Base-by-base conservation (phyloP, 345 rosid species). In the Aquilaria sinensis region DNA sequence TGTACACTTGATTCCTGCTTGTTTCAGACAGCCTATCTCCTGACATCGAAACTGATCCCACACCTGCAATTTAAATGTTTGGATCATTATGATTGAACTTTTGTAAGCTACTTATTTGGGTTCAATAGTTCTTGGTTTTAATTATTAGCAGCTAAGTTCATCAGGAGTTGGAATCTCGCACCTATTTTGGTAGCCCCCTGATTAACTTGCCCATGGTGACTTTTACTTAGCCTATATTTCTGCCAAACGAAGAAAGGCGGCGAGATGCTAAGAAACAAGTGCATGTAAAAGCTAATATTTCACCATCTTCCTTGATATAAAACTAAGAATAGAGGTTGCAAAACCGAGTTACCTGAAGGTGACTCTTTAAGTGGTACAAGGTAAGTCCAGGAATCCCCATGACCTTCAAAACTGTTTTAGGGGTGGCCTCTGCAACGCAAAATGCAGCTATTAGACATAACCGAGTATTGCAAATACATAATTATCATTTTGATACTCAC, bases 371-470 rank as follows among this genome's bases (percentile, higher is more conserved):
- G 68, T 92, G 98, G 81, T 92, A 92, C 57, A 92, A 76, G 62
- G 96, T 92, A 74, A 92, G 98, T 55, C 96, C 98, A 7, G 83
- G 92, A 78, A 92, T 82, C 47, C 92, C 95, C 98, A 92, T 92
- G 16, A 80, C 83, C 70, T 92, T 92, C 98, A 92, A 83, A n/a
- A 92, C 89, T 56, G 98, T 80, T 79, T 92, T 92, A 2, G 98
- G 98, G 64, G 96, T 92, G 55, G 98, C 96, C 81, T 89, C 98
- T 92, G 94, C 60, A 77, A 68, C 65, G 69, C 3, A 56, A 34
- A 56, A 31, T 37, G 43, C 43, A 37, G 43, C 43, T 37, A 37
- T 37, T 0, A 9, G 5, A 37, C 5, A 37, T 37, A 37, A 37
- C 7, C 23, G 23, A 23, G 23, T 23, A 23, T 23, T 23, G 43